Evolutionary conservation across 495 filamentous ascomycete genomes (phyloP), one percentile per base, ranked within the genome.

Genomic region (Emericellopsis terricola): DNA sequence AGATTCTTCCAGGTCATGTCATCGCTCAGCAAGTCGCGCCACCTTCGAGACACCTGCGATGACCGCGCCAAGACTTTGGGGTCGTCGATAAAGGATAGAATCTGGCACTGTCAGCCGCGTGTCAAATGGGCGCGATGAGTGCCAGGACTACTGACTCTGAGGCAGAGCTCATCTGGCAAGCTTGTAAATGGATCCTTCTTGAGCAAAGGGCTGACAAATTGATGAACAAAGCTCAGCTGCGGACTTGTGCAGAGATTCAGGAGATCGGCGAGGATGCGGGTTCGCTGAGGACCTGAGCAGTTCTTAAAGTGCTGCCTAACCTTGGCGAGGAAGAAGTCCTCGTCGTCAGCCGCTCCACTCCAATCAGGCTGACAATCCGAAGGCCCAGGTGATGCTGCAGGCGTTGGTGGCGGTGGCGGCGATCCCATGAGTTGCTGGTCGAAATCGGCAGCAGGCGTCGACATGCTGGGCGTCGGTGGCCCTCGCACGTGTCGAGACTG

Each of bases 1-100:
- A 96, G 64, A 15, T 83, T 80, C 64, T 92, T 94, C 89, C 89
- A 97, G 2, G 91, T 92, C 50, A 93, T 84, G 56, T 97, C 89
- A 46, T 97, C 89, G 45, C 76, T 85, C 28, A 96, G 59, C 3
- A 97, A 63, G 47, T 92, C 81, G n/a, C 78, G 70, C 89, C 89
- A 97, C 41, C 83, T 68, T 29, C 71, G 69, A 30, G 87, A 96
- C 19, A 96, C 89, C 51, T 94, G 87, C 24, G 84, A 91, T 28
- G 89, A 76, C 50, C 89, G 68, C 19, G 83, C 86, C 13, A 97
- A 70, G 3, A 89, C 86, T 50, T 81, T 83, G 0, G 87, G 81
- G 43, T 96, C 87, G 44, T 96, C 91, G 44, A 97, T 79, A 47
- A 84, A 94, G 15, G 84, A 86, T 19, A 94, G 68, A 37, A 94